These are phyloP conservation scores for Gossypium sturtianum DNA, from an alignment of 345 rosid genomes.

Conservation along the genomic window DNA sequence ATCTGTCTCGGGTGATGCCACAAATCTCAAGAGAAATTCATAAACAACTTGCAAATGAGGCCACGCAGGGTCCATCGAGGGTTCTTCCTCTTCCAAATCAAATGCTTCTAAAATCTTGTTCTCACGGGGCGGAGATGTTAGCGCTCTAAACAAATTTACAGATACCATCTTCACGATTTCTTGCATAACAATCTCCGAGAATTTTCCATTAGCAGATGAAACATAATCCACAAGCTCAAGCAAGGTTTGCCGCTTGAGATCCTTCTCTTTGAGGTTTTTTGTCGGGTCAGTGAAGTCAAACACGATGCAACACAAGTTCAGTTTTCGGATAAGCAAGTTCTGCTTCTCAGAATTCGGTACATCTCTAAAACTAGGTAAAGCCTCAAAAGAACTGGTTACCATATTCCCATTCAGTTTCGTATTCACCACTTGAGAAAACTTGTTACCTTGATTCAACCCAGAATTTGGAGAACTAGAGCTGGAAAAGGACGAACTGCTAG, in stretches of 20 bases:
- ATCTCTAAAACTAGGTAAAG: conserved; percentile 71
- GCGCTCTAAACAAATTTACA: conserved; percentile 58
- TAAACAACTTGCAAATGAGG: conserved; percentile 77
- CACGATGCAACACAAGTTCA: conserved; percentile 54
- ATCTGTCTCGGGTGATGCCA: conserved; percentile 75
- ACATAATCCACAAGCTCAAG: conserved; percentile 74
- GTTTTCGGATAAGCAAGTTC: conserved; percentile 49
- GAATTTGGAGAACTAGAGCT: conserved; percentile 23
- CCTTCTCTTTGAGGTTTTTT: conserved; percentile 68
- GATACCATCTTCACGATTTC: conserved; percentile 69
- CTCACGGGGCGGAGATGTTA: conserved; percentile 58
- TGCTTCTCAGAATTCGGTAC: conserved; percentile 68
- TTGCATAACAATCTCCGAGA: conserved; percentile 54
- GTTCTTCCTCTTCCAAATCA: conserved; percentile 83
- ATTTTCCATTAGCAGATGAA: conserved; percentile 57
- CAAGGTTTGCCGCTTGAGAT: conserved; percentile 65
- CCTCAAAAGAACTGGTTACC: conserved; percentile 39
- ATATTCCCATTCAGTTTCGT: conserved; percentile 45
- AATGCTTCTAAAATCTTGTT: conserved; percentile 55
- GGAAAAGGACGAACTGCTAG: conserved; percentile 20
- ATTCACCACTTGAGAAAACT: conserved; percentile 35
- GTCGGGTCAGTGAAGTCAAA: conserved; percentile 64
- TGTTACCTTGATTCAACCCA: conserved; percentile 39
- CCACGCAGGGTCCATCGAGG: conserved; percentile 77
- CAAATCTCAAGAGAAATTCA: conserved; percentile 69